Evolutionary conservation across 805 yeast species (phyloP).

Genomic region (Saturnispora mendoncae): DNA sequence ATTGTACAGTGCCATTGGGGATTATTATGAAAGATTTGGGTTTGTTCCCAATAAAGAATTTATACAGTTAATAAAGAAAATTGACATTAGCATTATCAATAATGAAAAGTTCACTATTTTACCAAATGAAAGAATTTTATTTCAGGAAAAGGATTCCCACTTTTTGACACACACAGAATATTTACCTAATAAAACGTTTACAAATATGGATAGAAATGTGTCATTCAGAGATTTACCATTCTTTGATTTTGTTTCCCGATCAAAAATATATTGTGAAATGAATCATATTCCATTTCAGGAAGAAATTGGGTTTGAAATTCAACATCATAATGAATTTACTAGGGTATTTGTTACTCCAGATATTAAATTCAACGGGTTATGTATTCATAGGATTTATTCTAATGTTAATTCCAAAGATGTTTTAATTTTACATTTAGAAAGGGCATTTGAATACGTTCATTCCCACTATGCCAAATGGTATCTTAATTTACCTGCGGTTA

Average conservation of each 20-base stretch:
- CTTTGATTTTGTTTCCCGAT: not conserved
- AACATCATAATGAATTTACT: not conserved
- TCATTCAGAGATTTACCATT: not conserved
- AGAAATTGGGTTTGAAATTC: slow-evolving; percentile 8
- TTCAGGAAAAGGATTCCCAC: not conserved
- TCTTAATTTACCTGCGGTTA: not conserved
- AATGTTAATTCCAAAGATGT: not conserved
- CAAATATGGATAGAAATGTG: not conserved
- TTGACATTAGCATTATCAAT: not conserved
- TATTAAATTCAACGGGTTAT: not conserved
- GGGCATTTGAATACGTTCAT: slow-evolving; percentile 4
- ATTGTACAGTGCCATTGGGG: slow-evolving; percentile 9
- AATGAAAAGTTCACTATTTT: not conserved
- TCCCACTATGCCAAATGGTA: not conserved
- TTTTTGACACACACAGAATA: not conserved
- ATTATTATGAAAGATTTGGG: slow-evolving; percentile 9
- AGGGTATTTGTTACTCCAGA: slow-evolving; percentile 5
- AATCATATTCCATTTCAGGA: not conserved
- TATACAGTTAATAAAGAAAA: not conserved
- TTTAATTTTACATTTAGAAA: slow-evolving; percentile 4
- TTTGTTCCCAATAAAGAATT: slow-evolving; percentile 1
- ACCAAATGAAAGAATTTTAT: not conserved
- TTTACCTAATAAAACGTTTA: not conserved
- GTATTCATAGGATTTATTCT: slow-evolving; percentile 5
- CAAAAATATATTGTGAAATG: not conserved